Conservation (phyloP, 441 rosid genomes). For the Francoa sonchifolia region DNA sequence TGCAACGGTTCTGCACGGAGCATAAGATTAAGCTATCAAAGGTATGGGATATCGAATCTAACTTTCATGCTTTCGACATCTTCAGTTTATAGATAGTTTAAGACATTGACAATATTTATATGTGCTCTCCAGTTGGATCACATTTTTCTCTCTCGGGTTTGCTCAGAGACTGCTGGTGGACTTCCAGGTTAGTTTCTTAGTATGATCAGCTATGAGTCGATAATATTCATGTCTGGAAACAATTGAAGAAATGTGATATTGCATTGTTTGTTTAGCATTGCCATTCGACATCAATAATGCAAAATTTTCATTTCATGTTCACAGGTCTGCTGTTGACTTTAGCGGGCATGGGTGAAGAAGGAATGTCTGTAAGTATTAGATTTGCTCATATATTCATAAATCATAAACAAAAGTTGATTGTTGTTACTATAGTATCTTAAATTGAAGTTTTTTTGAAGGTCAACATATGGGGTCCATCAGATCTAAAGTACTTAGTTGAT, state of each 20-base stretch:
- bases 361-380: slow-evolving; percentile 47
- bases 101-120: too few relatives aligned
- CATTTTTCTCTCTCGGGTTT: slow-evolving; percentile 77
- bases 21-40: slow-evolving; percentile 84
- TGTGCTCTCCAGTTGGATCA: slow-evolving; percentile 76
- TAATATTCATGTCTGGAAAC: too few relatives aligned
- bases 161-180: slow-evolving; percentile 94
- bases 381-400: too few relatives aligned
- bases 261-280: too few relatives aligned
- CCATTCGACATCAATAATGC: too few relatives aligned
- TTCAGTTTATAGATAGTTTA: slow-evolving; percentile 5
- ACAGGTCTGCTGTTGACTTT: slow-evolving; percentile 59
- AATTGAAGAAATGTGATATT: too few relatives aligned
- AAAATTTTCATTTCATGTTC: slow-evolving; percentile 5
- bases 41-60: slow-evolving; percentile 21
- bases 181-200: slow-evolving; percentile 56
- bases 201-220: slow-evolving; percentile 7
- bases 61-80: slow-evolving; percentile 5
- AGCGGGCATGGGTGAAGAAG: slow-evolving; percentile 72
- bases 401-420: too few relatives aligned
- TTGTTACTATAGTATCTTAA: too few relatives aligned
- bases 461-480: slow-evolving; percentile 95
- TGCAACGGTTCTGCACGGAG: slow-evolving; percentile 88
- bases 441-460: too few relatives aligned
- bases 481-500: slow-evolving; percentile 70